A percentile compares a stretch with the other conserved stretches of the same genome.
These are phyloP conservation scores for Geotrichum bryndzae DNA, from an alignment of 1,139 yeast species.

Conservation along the genomic window DNA sequence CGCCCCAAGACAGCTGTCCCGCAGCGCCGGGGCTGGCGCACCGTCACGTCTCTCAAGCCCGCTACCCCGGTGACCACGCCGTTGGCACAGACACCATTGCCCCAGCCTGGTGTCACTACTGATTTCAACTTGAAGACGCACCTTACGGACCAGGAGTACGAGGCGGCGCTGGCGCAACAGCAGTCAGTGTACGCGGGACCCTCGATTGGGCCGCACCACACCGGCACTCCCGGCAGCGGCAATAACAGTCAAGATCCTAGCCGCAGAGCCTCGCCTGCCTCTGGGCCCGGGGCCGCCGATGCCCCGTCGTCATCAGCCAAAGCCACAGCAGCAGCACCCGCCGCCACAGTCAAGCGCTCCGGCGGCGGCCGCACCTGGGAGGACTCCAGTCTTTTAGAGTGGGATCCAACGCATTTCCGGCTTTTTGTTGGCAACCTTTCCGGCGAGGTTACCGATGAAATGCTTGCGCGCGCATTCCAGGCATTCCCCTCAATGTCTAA, in stretches of 20 bases:
- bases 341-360: constrained; percentile 39
- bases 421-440: constrained; percentile 73
- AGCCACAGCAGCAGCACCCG: neutral
- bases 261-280: neutral
- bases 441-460: constrained; percentile 56
- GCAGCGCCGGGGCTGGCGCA: neutral
- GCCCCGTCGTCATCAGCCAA: neutral
- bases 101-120: neutral
- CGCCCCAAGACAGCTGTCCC: neutral
- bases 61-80: neutral
- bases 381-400: constrained; percentile 45
- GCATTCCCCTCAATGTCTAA: constrained; percentile 48
- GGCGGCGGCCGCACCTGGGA: constrained; percentile 48
- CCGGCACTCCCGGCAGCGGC: neutral
- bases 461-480: constrained; percentile 48
- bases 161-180: constrained; percentile 30
- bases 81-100: too few relatives aligned
- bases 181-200: constrained; percentile 25
- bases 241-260: neutral
- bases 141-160: constrained; percentile 24
- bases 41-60: neutral
- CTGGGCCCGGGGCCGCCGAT: neutral
- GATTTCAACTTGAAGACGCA: constrained; percentile 5
- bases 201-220: neutral
- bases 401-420: constrained; percentile 66